Conservation (phyloP, 2,329 filamentous ascomycete genomes). For the Ceratocystis smalleyi region DNA sequence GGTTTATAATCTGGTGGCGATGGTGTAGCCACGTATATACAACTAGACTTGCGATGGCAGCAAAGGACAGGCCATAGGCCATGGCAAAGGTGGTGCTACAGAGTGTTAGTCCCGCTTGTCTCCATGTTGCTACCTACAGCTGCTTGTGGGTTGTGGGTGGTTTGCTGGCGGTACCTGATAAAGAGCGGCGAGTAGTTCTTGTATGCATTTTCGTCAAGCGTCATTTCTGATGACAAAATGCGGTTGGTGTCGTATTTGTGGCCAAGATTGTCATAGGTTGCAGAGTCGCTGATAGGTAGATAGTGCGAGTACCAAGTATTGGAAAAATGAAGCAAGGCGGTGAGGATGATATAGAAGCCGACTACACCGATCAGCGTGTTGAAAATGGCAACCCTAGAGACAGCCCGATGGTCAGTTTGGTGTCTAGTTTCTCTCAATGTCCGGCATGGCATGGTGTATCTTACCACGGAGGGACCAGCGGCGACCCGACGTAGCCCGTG, state of each 20-base stretch:
- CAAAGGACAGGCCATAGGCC: constrained; percentile 56
- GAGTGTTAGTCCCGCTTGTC: background rate
- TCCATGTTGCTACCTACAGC: too few species aligned
- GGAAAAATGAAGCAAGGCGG: constrained; percentile 47
- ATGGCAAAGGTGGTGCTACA: constrained; percentile 53
- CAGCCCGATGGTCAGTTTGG: background rate
- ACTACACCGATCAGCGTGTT: constrained; percentile 56
- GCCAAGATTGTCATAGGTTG: constrained; percentile 58
- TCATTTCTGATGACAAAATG: constrained; percentile 46
- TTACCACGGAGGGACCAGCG: constrained; percentile 53
- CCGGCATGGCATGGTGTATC: constrained; percentile 17
- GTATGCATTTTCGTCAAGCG: constrained; percentile 48
- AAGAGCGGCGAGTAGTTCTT: constrained; percentile 52
- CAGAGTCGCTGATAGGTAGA: constrained; percentile 53
- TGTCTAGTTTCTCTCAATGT: background rate
- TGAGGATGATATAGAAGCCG: constrained; percentile 46
- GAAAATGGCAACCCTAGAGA: constrained; percentile 48
- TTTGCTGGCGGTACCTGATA: constrained; percentile 30
- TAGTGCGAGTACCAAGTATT: constrained; percentile 49
- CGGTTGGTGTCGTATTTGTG: constrained; percentile 45
- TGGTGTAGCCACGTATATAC: constrained; percentile 53
- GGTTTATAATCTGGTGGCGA: constrained; percentile 48
- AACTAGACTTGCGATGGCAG: constrained; percentile 53
- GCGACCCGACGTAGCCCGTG: constrained; percentile 51
- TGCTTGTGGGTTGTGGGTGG: too few species aligned